Percentiles rank a stretch among this genome's conserved stretches.
phyloP scores from a whole-genome alignment of 2,329 filamentous ascomycete genomes.

The Domatiomyces globalis region DNA sequence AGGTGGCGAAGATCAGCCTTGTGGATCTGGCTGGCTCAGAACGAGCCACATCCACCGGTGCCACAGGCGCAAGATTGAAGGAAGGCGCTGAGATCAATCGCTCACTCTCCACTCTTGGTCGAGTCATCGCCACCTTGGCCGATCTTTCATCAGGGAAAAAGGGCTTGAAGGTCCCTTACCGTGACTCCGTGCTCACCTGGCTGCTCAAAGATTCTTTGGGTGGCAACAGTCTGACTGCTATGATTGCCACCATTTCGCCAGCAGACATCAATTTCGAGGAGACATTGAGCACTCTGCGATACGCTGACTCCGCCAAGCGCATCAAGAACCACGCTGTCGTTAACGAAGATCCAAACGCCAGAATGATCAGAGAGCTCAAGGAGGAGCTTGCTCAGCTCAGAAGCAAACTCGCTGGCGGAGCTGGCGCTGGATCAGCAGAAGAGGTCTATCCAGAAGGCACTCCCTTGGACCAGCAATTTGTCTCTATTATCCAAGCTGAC shows the following conservation, averaged over 20 bases:
- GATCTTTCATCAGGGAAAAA: constrained; percentile 79
- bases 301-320: constrained; percentile 92
- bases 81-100: constrained; percentile 98
- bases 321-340: constrained; percentile 99
- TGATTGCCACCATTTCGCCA: constrained; percentile 97
- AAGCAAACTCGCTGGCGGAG: constrained; percentile 61
- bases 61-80: constrained; percentile 85
- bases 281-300: constrained; percentile 85
- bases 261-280: constrained; percentile 99
- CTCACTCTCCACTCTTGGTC: constrained; percentile 85
- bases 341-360: constrained; percentile 96
- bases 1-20: constrained; percentile 93
- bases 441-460: constrained; percentile 87
- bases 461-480: constrained; percentile 86
- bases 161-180: constrained; percentile 74
- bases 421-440: constrained; percentile 29
- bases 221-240: constrained; percentile 97
- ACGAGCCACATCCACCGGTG: constrained; percentile 90
- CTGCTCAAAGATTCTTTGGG: constrained; percentile 90
- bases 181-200: constrained; percentile 95
- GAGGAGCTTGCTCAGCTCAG: constrained; percentile 79
- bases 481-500: constrained; percentile 78
- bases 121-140: constrained; percentile 90
- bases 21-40: constrained; percentile 97
- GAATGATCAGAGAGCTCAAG: constrained; percentile 96